Percentiles rank a stretch among this genome's conserved stretches.
Evolutionary conservation across 495 filamentous ascomycete genomes (phyloP).

Genomic region (Penicillium soppii): DNA sequence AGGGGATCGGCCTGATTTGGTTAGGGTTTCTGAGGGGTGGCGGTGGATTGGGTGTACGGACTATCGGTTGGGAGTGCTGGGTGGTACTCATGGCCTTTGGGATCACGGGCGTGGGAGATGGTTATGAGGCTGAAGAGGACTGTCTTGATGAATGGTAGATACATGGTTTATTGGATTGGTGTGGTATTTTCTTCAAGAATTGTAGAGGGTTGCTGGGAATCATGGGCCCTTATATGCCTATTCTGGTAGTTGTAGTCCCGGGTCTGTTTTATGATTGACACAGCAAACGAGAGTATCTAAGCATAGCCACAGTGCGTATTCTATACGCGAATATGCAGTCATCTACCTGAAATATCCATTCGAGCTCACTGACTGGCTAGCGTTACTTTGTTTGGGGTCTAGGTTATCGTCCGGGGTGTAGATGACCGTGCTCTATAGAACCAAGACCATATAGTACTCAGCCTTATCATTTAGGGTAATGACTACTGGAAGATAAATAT

Average conservation of each 20-base stretch:
- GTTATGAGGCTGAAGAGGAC: neutral
- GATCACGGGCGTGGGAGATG: neutral
- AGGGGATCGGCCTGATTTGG: slow-evolving; percentile 11
- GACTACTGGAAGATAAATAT: too few relatives aligned
- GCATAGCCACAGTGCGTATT: neutral
- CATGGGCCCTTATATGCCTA: neutral
- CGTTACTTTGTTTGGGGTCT: too few relatives aligned
- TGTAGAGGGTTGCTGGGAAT: neutral
- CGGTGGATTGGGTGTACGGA: neutral
- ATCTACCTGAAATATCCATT: neutral
- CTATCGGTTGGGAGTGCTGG: neutral
- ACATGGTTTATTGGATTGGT: neutral
- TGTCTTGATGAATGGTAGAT: neutral
- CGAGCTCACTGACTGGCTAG: too few relatives aligned
- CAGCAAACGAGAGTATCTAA: neutral
- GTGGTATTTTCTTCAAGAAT: neutral
- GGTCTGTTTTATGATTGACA: too few relatives aligned
- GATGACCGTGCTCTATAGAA: too few relatives aligned
- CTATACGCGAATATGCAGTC: neutral
- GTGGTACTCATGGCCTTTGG: neutral
- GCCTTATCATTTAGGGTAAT: too few relatives aligned
- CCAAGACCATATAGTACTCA: too few relatives aligned
- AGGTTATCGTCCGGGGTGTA: too few relatives aligned
- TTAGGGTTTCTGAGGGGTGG: neutral
- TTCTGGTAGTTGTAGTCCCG: neutral